Evolutionary conservation across 352 stramenopile genomes (phyloP), one percentile per base, ranked within the genome.

Genomic region (Globisporangium solare): DNA sequence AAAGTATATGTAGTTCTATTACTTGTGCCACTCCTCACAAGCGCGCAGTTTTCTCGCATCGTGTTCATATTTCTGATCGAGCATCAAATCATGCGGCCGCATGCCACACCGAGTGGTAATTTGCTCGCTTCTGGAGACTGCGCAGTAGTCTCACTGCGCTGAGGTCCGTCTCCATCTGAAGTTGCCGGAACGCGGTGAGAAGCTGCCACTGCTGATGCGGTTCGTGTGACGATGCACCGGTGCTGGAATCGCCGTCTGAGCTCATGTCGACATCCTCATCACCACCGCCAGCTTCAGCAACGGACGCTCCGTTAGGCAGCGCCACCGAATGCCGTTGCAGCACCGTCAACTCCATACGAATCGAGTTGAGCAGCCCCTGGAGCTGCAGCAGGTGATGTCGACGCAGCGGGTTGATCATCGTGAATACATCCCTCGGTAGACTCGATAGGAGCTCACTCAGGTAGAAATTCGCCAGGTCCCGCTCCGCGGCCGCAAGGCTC

Each of bases 91-190:
- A 43, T n/a, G 18, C 14, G 24, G 27, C 14, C 21, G 21, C 46
- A 27, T 54, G 71, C 72, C 75, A 85, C 56, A 74, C 73, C 6
- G 59, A 63, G 37, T 85, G 75, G 40, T 73, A 79, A 46, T 85
- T 76, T 10, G 67, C 60, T 47, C 72, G 75, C 49, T 68, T 61
- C 35, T 81, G 66, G 13, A 85, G 61, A 50, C 41, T 15, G n/a
- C 49, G 43, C 24, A 63, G 60, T 22, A 67, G 37, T 24, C 37
- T 45, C 1, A 54, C 37, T 15, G 53, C 53, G 0, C 27, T 17
- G 31, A 65, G 21, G 22, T 65, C 59, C 1, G 59, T 65, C 53
- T 2, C 20, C 8, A 68, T 60, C 12, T 80, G 61, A 27, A 79
- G 55, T 20, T 55, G 51, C 21, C 67, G 66, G 14, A 80, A 56